A percentile compares a stretch with the other conserved stretches of the same genome.
These are phyloP conservation scores for Fusarium sp. DNA, from an alignment of 2,329 filamentous ascomycete genomes.

Conservation along the genomic window DNA sequence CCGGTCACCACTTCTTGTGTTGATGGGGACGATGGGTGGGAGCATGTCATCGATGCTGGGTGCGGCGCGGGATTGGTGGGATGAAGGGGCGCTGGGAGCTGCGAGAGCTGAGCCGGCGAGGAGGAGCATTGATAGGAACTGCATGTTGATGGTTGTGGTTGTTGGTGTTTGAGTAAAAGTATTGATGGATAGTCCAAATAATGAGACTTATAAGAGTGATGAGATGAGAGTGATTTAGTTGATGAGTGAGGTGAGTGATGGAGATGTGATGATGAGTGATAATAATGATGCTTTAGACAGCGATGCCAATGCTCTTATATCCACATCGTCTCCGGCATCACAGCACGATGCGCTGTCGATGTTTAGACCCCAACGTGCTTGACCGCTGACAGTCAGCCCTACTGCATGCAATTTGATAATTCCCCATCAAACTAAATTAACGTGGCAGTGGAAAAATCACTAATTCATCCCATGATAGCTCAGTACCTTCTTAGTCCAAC, in stretches of 20 bases:
- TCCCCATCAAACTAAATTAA: neutral
- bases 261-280: neutral
- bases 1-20: constrained; percentile 31
- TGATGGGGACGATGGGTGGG: constrained; percentile 21
- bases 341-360: neutral
- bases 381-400: neutral
- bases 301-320: neutral
- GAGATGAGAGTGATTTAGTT: neutral
- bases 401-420: neutral
- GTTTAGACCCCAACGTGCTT: neutral
- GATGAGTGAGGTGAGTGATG: neutral
- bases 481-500: no score
- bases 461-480: neutral
- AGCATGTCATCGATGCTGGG: constrained; percentile 18
- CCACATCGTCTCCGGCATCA: no score
- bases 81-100: constrained; percentile 1
- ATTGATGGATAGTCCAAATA: neutral
- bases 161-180: no score
- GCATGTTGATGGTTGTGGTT: neutral
- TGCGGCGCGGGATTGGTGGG: constrained; percentile 3
- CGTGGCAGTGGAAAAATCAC: neutral
- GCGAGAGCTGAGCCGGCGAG: constrained; percentile 14
- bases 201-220: neutral
- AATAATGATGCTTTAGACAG: neutral
- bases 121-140: neutral